A percentile compares a stretch with the other conserved stretches of the same genome.
Evolutionary conservation across 2,329 filamentous ascomycete species (phyloP).

Genomic region (Esteya vermicola): DNA sequence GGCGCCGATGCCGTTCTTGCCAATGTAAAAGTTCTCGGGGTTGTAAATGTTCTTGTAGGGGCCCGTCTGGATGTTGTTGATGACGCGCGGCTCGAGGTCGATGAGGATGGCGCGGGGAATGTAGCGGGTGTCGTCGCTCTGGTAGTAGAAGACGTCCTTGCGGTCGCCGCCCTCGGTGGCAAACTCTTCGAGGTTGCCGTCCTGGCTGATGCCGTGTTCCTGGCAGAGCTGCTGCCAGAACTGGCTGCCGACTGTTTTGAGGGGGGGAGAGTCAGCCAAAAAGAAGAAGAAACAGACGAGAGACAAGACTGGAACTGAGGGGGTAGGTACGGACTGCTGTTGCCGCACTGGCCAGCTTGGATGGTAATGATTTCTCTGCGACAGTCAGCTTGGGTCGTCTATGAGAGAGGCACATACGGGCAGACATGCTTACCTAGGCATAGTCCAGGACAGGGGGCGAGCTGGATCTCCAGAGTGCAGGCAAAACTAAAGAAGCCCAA

Average conservation of each 20-base stretch:
- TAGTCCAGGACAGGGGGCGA: too few relatives aligned
- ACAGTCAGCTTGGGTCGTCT: constrained; percentile 6
- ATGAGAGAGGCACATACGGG: not conserved
- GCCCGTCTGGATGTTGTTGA: constrained; percentile 83
- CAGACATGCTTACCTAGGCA: not conserved
- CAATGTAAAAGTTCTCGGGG: constrained; percentile 96
- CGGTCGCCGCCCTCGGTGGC: constrained; percentile 94
- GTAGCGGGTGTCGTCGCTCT: constrained; percentile 96
- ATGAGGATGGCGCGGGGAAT: constrained; percentile 92
- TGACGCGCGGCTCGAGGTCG: constrained; percentile 84
- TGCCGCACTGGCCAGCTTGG: constrained; percentile 97
- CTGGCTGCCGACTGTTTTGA: constrained; percentile 80
- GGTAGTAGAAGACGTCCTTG: constrained; percentile 99
- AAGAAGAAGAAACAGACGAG: not conserved
- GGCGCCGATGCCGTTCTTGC: constrained; percentile 83
- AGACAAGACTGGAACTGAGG: not conserved
- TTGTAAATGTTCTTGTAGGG: constrained; percentile 99
- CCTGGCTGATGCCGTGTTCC: constrained; percentile 94
- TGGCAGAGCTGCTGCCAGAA: constrained; percentile 99
- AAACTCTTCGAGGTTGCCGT: constrained; percentile 95
- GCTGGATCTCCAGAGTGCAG: too few relatives aligned
- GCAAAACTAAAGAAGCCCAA: too few relatives aligned
- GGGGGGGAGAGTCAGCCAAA: constrained; percentile 17
- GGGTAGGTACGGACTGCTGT: constrained; percentile 60
- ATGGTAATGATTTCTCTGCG: constrained; percentile 95